These are phyloP conservation scores for Leccinellum albellum DNA, from an alignment of 768 basidiomycete species.

Conservation along the genomic window DNA sequence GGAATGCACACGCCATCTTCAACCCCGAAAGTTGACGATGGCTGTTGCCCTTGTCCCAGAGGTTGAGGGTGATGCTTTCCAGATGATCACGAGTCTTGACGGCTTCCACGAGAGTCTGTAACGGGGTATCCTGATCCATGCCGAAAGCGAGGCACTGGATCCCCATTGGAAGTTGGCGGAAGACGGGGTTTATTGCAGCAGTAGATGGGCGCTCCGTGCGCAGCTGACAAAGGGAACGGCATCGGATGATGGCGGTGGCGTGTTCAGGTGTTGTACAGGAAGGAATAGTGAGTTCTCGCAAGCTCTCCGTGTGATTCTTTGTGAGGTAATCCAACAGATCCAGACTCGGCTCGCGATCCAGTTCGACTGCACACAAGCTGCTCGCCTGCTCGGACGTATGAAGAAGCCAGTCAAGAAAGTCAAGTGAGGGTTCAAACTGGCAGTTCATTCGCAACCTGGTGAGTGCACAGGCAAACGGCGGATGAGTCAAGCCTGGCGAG, in stretches of 20 bases:
- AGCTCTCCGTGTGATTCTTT: slow-evolving; percentile 42
- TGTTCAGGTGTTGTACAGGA: slow-evolving; percentile 48
- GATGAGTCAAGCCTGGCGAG: slow-evolving; percentile 34
- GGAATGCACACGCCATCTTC: slow-evolving; percentile 61
- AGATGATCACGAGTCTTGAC: slow-evolving; percentile 46
- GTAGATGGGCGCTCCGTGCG: slow-evolving; percentile 52
- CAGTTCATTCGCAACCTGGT: slow-evolving; percentile 60
- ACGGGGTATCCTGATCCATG: slow-evolving; percentile 50
- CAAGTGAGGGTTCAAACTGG: slow-evolving; percentile 56
- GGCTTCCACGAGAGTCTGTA: slow-evolving; percentile 53
- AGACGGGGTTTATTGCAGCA: slow-evolving; percentile 37
- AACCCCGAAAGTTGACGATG: slow-evolving; percentile 52
- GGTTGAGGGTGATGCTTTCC: slow-evolving; percentile 47
- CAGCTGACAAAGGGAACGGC: slow-evolving; percentile 49
- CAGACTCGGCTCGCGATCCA: slow-evolving; percentile 56
- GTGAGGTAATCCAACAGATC: slow-evolving; percentile 55
- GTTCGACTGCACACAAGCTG: slow-evolving; percentile 48
- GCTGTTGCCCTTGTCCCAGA: slow-evolving; percentile 49
- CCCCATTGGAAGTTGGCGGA: slow-evolving; percentile 44
- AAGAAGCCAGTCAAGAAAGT: slow-evolving; percentile 69
- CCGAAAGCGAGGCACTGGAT: slow-evolving; percentile 60
- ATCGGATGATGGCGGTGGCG: slow-evolving; percentile 43
- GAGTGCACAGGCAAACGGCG: slow-evolving; percentile 45
- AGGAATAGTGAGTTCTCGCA: slow-evolving; percentile 58
- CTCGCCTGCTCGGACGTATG: slow-evolving; percentile 46